These are phyloP conservation scores for Clathrus columnatus DNA, from an alignment of 768 basidiomycete genomes.

Conservation along the genomic window DNA sequence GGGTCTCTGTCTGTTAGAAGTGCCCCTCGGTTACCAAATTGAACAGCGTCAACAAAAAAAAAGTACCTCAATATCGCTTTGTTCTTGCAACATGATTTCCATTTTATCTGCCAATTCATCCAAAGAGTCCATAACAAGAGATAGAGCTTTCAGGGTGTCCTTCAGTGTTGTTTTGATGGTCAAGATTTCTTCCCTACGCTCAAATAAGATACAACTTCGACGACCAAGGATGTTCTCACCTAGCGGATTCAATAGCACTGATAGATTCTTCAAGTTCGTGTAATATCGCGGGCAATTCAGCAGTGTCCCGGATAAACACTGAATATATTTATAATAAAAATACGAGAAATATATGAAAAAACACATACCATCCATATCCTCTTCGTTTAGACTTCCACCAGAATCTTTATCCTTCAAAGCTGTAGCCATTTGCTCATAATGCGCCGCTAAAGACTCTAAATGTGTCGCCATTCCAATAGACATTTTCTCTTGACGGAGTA, in stretches of 20 bases:
- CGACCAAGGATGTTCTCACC: conserved; percentile 35
- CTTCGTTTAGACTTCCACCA: conserved; percentile 58
- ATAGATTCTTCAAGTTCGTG: conserved; percentile 57
- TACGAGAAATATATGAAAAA: neutral
- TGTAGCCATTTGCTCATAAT: conserved; percentile 70
- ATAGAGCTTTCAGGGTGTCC: conserved; percentile 42
- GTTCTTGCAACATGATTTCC: conserved; percentile 63
- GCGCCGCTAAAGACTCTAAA: conserved; percentile 60
- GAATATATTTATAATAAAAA: neutral
- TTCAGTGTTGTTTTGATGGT: conserved; percentile 34
- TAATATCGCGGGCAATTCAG: conserved; percentile 69
- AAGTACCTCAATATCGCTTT: conserved; percentile 54
- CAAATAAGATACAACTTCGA: neutral
- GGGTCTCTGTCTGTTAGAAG: conserved; percentile 24
- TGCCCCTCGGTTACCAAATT: conserved; percentile 37
- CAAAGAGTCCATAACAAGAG: conserved; percentile 48
- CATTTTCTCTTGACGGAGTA: conserved; percentile 48
- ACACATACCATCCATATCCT: conserved; percentile 54
- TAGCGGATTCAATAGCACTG: conserved; percentile 40
- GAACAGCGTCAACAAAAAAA: neutral
- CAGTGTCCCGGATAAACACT: conserved; percentile 79
- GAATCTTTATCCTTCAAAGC: conserved; percentile 59
- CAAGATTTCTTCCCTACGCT: conserved; percentile 41
- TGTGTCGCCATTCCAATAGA: conserved; percentile 63
- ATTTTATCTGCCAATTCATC: conserved; percentile 76